phyloP scores from a whole-genome alignment of 805 yeast genomes.

The Komagataella kurtzmanii region DNA sequence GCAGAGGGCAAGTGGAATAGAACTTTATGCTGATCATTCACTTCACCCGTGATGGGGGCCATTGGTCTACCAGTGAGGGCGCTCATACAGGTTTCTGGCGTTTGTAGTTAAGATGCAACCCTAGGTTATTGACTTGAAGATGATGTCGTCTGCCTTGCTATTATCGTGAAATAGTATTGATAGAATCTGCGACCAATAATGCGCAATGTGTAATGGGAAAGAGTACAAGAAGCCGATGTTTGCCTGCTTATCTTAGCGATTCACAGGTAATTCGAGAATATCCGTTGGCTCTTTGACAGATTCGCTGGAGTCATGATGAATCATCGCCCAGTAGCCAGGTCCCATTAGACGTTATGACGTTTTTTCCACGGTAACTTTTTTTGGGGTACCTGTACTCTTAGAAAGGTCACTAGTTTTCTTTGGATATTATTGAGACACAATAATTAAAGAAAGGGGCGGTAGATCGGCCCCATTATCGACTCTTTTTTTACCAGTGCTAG shows the following conservation, averaged over 20 bases:
- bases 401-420: too few species aligned
- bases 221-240: background rate
- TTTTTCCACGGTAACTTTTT: too few species aligned
- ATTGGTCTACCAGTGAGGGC: background rate
- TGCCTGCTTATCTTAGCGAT: background rate
- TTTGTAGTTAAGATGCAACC: background rate
- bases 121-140: background rate
- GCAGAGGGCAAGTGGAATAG: slow-evolving; percentile 31
- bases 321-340: background rate
- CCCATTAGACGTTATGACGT: too few species aligned
- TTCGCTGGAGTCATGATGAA: background rate
- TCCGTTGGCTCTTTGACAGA: background rate
- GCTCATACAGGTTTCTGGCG: background rate
- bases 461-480: too few species aligned
- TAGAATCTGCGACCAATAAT: background rate
- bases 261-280: background rate
- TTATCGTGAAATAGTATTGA: background rate
- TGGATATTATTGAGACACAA: too few species aligned
- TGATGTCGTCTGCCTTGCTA: background rate
- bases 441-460: too few species aligned
- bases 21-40: slow-evolving; percentile 25
- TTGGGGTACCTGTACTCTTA: too few species aligned
- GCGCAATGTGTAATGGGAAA: background rate
- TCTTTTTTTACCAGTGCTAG: too few species aligned
- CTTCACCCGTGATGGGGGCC: background rate